Evolutionary conservation across 495 filamentous ascomycete genomes (phyloP).

Genomic region (Staphylotrichum longicolle): DNA sequence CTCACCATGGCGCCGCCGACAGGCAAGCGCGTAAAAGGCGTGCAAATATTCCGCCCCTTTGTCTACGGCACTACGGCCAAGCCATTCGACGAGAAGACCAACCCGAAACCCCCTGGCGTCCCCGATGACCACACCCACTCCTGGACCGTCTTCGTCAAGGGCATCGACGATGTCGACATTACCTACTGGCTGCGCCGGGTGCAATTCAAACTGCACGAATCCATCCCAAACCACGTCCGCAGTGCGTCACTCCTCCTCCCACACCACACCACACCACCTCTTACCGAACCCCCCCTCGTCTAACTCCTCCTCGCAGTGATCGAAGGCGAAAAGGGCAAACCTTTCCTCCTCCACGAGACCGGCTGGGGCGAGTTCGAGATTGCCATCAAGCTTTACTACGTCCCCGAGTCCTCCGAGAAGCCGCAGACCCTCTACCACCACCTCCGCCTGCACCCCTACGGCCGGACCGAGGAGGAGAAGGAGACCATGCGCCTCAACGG

Average conservation of each 20-base stretch:
- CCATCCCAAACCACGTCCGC: slow-evolving; percentile 82
- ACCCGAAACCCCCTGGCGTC: slow-evolving; percentile 60
- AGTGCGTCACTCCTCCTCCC: slow-evolving; percentile 40
- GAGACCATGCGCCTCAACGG: slow-evolving; percentile 59
- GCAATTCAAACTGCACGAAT: slow-evolving; percentile 96
- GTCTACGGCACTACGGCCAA: slow-evolving; percentile 77
- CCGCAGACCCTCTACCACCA: slow-evolving; percentile 88
- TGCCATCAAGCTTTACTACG: slow-evolving; percentile 87
- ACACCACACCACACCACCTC: not conserved
- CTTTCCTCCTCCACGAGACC: slow-evolving; percentile 86
- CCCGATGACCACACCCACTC: slow-evolving; percentile 89
- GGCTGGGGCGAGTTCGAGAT: slow-evolving; percentile 99
- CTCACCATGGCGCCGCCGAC: slow-evolving; percentile 51
- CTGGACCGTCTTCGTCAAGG: slow-evolving; percentile 90
- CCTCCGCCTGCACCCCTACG: slow-evolving; percentile 87
- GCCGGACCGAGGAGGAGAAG: slow-evolving; percentile 67
- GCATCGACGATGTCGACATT: slow-evolving; percentile 79
- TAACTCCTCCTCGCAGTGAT: slow-evolving; percentile 32
- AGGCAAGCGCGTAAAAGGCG: slow-evolving; percentile 62
- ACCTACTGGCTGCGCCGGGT: slow-evolving; percentile 96
- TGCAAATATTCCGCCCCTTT: slow-evolving; percentile 74
- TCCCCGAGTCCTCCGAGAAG: slow-evolving; percentile 81
- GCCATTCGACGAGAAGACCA: slow-evolving; percentile 61
- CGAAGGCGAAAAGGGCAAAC: slow-evolving; percentile 63
- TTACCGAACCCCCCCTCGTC: slow-evolving; percentile 4